Base-by-base conservation (phyloP, 2,329 filamentous ascomycete species). In the Phaeosphaeriaceae sp. region DNA sequence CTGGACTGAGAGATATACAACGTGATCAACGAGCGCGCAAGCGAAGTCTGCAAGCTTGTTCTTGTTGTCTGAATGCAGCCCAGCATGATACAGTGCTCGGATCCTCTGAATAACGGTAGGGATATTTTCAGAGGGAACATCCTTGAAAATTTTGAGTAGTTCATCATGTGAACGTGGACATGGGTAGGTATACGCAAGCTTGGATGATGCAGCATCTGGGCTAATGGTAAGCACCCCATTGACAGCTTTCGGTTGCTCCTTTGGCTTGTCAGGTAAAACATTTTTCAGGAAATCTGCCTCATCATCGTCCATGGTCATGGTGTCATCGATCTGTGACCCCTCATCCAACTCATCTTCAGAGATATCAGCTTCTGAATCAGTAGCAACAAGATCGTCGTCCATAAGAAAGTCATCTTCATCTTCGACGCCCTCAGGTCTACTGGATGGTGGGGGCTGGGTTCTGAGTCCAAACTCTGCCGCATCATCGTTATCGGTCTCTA, bases 371-470 rank as follows among this genome's bases (percentile, higher is more conserved):
- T 80, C 77, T 2, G 90, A 93, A 30, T 86, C 89, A 60, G 87
- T 92, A 11, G 92, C 92, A 28, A 97, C 83, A 13, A 97, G 81
- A 66, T 96, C 88, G 54, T 94, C 90, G 50, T 97, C 93, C 54
- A 97, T 86, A 20, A 93, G 71, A 64, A 97, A 97, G 62, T 97
- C 91, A 63, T 97, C 93, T 68, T 97, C 93, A 61, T 97, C 93
- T 58, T 96, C 92, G 28, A 96, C 50, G 59, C 73, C 60, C 46
- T 66, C 52, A 56, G 69, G 59, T 67, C 70, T 54, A 33, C 64
- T 66, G 20, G 64, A 63, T 21, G 66, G 88, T 80, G 63, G 36
- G 30, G 56, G 46, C 66, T 87, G 82, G 9, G 82, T 79, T 3
- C 81, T 82, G n/a, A 87, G 74, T 1, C 85, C 85, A 64, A 87